Evolutionary conservation across 2,329 filamentous ascomycete genomes (phyloP), one percentile per base, ranked within the genome.

Genomic region (Fusarium sulawesiense): DNA sequence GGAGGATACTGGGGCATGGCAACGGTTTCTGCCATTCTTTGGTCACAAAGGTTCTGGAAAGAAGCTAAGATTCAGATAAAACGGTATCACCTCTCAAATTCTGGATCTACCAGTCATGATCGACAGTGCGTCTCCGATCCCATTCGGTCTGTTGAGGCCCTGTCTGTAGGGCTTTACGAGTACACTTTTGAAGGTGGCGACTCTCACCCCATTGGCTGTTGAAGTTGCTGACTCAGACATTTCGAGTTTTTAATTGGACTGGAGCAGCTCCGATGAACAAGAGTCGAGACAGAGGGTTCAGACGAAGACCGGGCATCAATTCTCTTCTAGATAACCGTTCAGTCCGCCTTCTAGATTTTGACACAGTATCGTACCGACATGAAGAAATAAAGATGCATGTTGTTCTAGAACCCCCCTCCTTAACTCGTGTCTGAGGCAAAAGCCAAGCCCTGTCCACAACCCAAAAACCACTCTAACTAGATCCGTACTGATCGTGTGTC

Each of bases 401-500:
- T 53, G 32, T 53, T 53, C 49, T 53, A 42, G 49, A 53, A 42
- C 34, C 32, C 49, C 8, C 34, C 23, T n/a, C 18, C 4, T 20
- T 3, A 23, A 44, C 21, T 44, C 21, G 41, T 44, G 14, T 23
- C 23, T 18, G 41, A 21, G 41, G 13, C 21, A 21, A 44, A 44
- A 41, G 49, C 18, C 34, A 42, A 40, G 21, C 32, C 49, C 49
- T 34, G 27, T 13, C 9, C 23, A 44, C 21, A 12, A 9, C 41
- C 41, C 13, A 47, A 29, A 29, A 56, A 21, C 12, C 20, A 34
- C 30, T 16, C 64, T 63, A 67, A 45, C 58, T 63, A 3, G 8
- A 63, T 64, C 37, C 47, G 64, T 63, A 21, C 49, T 41, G 34
- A 53, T 14, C 41, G 14, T 44, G 20, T 53, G 48, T 51, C 48